Conservation (phyloP, 2,329 filamentous ascomycete species). For the Arthrobotrys pseudoclavata region DNA sequence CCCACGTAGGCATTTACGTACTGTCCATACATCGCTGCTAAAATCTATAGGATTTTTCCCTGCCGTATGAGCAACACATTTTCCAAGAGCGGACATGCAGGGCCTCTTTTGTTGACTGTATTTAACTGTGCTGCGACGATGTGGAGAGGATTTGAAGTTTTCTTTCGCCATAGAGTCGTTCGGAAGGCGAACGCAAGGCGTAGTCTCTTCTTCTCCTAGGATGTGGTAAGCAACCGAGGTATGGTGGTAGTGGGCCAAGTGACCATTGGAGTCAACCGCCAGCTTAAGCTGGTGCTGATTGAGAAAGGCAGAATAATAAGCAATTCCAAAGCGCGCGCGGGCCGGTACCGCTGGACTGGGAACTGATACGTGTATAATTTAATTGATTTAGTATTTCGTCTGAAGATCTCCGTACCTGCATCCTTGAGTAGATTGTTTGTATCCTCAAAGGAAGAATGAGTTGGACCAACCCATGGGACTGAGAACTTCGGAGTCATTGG, state of each 20-base stretch:
- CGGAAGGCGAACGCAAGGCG: conserved; percentile 29
- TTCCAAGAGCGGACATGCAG: conserved; percentile 23
- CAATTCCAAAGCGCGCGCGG: conserved; percentile 26
- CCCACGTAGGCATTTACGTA: conserved; percentile 34
- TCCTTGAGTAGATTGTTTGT: not conserved
- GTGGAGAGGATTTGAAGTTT: conserved; percentile 26
- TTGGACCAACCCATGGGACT: not conserved
- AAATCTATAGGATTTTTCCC: conserved; percentile 15
- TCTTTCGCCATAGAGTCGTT: conserved; percentile 8
- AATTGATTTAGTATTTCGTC: not conserved
- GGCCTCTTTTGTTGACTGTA: conserved; percentile 10
- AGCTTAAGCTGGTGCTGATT: not conserved
- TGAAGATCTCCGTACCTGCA: conserved; percentile 29
- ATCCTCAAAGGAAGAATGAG: not conserved
- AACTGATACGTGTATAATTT: not conserved
- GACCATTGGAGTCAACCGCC: conserved; percentile 12
- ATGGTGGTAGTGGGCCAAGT: conserved; percentile 14
- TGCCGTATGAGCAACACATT: conserved; percentile 41
- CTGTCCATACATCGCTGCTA: conserved; percentile 36
- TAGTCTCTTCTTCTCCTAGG: conserved; percentile 29
- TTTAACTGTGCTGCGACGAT: conserved; percentile 28
- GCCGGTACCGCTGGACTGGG: conserved; percentile 22
- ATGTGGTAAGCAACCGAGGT: conserved; percentile 46
- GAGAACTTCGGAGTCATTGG: not conserved
- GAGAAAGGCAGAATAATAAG: conserved; percentile 38